Conservation (phyloP, 306 rosid genomes). For the Dalbergia cochinchinensis region DNA sequence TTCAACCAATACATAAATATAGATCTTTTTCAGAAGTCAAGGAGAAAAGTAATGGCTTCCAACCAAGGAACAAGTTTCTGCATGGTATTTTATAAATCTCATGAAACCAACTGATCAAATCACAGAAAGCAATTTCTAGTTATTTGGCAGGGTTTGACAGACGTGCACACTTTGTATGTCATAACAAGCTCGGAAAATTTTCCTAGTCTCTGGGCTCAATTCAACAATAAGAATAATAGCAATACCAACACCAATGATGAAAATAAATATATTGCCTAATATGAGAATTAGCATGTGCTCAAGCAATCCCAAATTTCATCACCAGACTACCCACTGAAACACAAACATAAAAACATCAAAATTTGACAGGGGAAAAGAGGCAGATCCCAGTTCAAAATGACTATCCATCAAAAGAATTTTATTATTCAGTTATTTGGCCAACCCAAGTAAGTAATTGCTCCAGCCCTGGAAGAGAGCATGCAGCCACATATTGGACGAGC, state of each 20-base stretch:
- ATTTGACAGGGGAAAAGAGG: neutral
- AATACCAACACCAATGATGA: neutral
- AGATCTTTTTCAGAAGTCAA: neutral
- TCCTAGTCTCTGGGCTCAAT: slow-evolving; percentile 1
- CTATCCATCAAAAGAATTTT: neutral
- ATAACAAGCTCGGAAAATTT: neutral
- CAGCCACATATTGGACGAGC: neutral
- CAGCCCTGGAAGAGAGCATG: neutral
- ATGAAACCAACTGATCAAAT: neutral
- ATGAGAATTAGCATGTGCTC: neutral
- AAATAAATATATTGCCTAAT: neutral
- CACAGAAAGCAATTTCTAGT: neutral
- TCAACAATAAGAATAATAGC: neutral
- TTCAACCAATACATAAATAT: neutral
- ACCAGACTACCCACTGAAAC: slow-evolving; percentile 4
- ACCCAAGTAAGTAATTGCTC: neutral
- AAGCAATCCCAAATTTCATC: slow-evolving; percentile 17
- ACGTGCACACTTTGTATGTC: neutral
- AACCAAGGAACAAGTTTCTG: neutral
- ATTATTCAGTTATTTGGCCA: neutral
- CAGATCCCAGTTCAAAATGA: neutral
- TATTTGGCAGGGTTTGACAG: slow-evolving; percentile 6
- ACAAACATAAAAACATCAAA: neutral
- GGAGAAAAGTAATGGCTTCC: neutral
- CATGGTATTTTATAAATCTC: neutral